Percentiles rank a stretch among this genome's conserved stretches.
Conservation (phyloP, 805 yeast genomes). For the Ogataea allantospora region DNA sequence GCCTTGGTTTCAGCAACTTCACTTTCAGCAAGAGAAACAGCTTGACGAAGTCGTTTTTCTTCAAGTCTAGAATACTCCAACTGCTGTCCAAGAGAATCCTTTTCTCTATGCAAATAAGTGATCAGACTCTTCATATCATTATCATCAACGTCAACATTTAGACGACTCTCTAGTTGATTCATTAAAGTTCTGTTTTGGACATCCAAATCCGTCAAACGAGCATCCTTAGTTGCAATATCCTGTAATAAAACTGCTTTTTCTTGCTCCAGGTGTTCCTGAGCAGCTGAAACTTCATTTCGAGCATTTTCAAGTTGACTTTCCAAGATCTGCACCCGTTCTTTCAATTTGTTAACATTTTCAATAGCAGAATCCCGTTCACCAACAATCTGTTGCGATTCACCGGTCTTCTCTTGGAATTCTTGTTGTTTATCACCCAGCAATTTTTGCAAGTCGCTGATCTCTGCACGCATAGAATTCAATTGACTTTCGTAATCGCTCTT, state of each 20-base stretch:
- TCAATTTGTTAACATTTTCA: slow-evolving; percentile 22
- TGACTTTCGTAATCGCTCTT: slow-evolving; percentile 31
- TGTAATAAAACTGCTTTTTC: slow-evolving; percentile 44
- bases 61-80: slow-evolving; percentile 54
- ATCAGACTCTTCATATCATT: slow-evolving; percentile 52
- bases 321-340: slow-evolving; percentile 34
- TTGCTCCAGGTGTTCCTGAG: slow-evolving; percentile 45
- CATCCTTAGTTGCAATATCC: slow-evolving; percentile 44
- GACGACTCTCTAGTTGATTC: slow-evolving; percentile 54
- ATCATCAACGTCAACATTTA: slow-evolving; percentile 19
- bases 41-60: slow-evolving; percentile 49
- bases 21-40: slow-evolving; percentile 43
- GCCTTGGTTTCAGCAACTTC: slow-evolving; percentile 53
- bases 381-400: slow-evolving; percentile 32
- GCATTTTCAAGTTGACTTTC: slow-evolving; percentile 38
- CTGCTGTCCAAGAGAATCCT: slow-evolving; percentile 65
- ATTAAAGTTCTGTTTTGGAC: slow-evolving; percentile 68
- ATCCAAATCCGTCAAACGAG: slow-evolving; percentile 53
- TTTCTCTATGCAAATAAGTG: slow-evolving; percentile 66
- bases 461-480: slow-evolving; percentile 22
- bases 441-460: slow-evolving; percentile 27
- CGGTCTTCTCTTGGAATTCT: slow-evolving; percentile 23
- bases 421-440: slow-evolving; percentile 5
- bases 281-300: slow-evolving; percentile 32
- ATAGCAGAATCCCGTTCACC: slow-evolving; percentile 15